These are phyloP conservation scores for Omphalea diandra DNA, from an alignment of 441 rosid genomes.

Conservation along the genomic window DNA sequence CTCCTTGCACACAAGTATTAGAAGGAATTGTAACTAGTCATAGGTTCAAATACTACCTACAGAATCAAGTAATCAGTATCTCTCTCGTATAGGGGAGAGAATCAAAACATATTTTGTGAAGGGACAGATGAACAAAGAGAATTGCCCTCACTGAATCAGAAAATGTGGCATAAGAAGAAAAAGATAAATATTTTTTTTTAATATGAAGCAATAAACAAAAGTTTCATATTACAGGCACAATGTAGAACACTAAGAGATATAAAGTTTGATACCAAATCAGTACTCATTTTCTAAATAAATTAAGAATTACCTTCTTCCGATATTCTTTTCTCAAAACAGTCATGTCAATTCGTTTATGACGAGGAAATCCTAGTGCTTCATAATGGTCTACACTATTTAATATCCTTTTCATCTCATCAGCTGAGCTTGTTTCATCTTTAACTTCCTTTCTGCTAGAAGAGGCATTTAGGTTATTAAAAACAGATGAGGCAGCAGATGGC, in stretches of 20 bases:
- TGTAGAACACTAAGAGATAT: background rate
- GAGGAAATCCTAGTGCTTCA: constrained; percentile 79
- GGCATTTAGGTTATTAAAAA: constrained; percentile 47
- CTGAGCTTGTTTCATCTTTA: constrained; percentile 56
- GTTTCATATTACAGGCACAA: background rate
- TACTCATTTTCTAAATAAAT: constrained; percentile 1
- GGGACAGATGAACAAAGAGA: background rate
- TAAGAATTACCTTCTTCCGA: constrained; percentile 63
- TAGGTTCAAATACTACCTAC: background rate
- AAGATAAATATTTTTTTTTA: background rate
- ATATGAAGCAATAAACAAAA: background rate
- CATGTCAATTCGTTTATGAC: constrained; percentile 65
- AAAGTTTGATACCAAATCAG: background rate
- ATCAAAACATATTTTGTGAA: background rate
- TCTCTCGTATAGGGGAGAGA: background rate
- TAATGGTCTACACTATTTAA: constrained; percentile 72
- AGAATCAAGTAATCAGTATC: background rate
- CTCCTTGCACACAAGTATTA: background rate
- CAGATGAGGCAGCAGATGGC: constrained; percentile 48
- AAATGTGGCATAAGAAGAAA: background rate
- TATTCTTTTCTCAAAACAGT: constrained; percentile 78
- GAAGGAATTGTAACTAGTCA: background rate
- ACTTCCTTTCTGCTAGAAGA: constrained; percentile 43
- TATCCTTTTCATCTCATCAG: constrained; percentile 92
- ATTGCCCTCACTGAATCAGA: background rate